Percentiles rank a stretch among this genome's conserved stretches.
Evolutionary conservation across 129 eudicot species (phyloP).

Genomic region (Artemisia argyi): DNA sequence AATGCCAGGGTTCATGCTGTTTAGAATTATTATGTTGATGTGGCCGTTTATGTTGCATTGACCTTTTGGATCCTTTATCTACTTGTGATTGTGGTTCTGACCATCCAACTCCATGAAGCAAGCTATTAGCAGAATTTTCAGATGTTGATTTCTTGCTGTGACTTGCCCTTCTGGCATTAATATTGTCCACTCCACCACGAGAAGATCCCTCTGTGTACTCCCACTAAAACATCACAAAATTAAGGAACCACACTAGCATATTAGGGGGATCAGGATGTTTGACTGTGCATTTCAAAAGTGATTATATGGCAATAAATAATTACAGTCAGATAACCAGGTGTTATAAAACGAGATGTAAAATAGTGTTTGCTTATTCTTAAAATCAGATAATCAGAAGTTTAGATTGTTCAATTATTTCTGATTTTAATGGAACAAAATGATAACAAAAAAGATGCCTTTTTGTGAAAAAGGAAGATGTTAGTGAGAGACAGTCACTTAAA

Average conservation of each 20-base stretch:
- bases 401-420: background rate
- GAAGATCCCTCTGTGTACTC: slow-evolving; percentile 65
- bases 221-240: slow-evolving; percentile 57
- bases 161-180: slow-evolving; percentile 38
- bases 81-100: slow-evolving; percentile 81
- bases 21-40: slow-evolving; percentile 42
- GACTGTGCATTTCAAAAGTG: background rate
- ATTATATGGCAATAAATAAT: background rate
- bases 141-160: slow-evolving; percentile 48
- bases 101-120: slow-evolving; percentile 84
- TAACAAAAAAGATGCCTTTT: background rate
- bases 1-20: slow-evolving; percentile 83
- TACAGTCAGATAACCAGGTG: background rate
- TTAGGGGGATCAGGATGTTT: background rate
- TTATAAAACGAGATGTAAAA: background rate
- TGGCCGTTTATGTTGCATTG: slow-evolving; percentile 40
- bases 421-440: background rate
- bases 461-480: background rate
- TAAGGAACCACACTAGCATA: slow-evolving; percentile 12
- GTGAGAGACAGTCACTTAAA: background rate
- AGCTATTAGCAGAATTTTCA: slow-evolving; percentile 53
- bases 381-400: background rate
- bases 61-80: slow-evolving; percentile 44
- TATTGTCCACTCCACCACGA: slow-evolving; percentile 47
- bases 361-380: background rate